phyloP scores from a whole-genome alignment of 352 stramenopile species.

The Pythium scleroteichum region DNA sequence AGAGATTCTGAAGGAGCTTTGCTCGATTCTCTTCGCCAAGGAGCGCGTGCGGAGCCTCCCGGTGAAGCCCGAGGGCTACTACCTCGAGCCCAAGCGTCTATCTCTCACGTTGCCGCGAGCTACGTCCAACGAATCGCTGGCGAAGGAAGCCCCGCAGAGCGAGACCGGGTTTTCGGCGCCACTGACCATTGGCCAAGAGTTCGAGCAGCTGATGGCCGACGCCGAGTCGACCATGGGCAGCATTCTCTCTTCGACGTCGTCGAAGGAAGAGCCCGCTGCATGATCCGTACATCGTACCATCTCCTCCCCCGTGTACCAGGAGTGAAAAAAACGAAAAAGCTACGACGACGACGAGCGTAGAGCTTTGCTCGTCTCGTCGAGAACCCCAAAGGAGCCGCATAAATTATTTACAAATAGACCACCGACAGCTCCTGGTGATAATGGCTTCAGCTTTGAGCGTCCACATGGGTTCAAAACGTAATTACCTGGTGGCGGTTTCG shows the following conservation, averaged over 20 bases:
- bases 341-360: too few species aligned
- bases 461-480: conserved; percentile 10
- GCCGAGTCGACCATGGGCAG: conserved; percentile 67
- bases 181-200: conserved; percentile 60
- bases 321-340: not conserved
- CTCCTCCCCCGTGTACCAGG: not conserved
- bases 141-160: not conserved
- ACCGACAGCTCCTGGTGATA: not conserved
- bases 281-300: not conserved
- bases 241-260: conserved; percentile 4
- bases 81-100: conserved; percentile 67
- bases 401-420: conserved; percentile 28
- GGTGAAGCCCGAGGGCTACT: conserved; percentile 82
- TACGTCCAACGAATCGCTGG: conserved; percentile 10
- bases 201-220: conserved; percentile 68
- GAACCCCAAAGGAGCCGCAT: not conserved
- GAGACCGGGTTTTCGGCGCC: not conserved
- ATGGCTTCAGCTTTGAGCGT: conserved; percentile 8
- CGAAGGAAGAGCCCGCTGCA: not conserved
- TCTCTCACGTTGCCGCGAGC: conserved; percentile 8
- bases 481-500: conserved; percentile 4
- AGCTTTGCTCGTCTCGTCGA: not conserved
- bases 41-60: conserved; percentile 73
- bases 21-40: conserved; percentile 74
- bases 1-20: conserved; percentile 86